A percentile compares a stretch with the other conserved stretches of the same genome.
phyloP scores from a whole-genome alignment of 257 asterid genomes.

The Jacaranda copaia region DNA sequence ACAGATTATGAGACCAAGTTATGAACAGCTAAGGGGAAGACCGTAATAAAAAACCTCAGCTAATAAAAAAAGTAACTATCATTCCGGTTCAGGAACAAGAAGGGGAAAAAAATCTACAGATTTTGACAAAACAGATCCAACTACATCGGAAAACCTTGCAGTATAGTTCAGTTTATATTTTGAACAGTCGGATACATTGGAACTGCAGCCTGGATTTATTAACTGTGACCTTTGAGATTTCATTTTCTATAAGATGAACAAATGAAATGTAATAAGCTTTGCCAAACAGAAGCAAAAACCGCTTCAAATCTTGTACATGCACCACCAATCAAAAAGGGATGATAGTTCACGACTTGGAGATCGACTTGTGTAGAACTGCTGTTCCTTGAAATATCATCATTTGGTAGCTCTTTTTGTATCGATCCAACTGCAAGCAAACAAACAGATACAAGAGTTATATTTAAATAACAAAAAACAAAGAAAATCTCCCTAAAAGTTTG shows the following conservation, averaged over 20 bases:
- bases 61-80: not conserved
- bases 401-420: conserved; percentile 57
- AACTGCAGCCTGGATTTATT: conserved; percentile 32
- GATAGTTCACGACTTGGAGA: conserved; percentile 43
- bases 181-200: conserved; percentile 12
- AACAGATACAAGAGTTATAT: not conserved
- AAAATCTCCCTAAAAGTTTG: not conserved
- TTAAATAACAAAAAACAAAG: not conserved
- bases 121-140: conserved; percentile 20
- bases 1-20: not conserved
- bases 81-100: no score
- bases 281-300: not conserved
- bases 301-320: not conserved
- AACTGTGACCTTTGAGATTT: conserved; percentile 14
- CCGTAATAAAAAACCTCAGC: not conserved
- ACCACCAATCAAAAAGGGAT: conserved; percentile 6
- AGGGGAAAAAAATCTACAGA: conserved; percentile 1
- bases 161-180: not conserved
- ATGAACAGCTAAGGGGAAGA: not conserved
- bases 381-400: conserved; percentile 85
- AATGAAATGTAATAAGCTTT: not conserved
- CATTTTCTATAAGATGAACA: conserved; percentile 28
- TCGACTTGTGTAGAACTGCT: conserved; percentile 60
- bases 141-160: not conserved
- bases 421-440: conserved; percentile 55